Evolutionary conservation across 75 land plant genomes (phyloP).

Genomic region (Pinus taeda): DNA sequence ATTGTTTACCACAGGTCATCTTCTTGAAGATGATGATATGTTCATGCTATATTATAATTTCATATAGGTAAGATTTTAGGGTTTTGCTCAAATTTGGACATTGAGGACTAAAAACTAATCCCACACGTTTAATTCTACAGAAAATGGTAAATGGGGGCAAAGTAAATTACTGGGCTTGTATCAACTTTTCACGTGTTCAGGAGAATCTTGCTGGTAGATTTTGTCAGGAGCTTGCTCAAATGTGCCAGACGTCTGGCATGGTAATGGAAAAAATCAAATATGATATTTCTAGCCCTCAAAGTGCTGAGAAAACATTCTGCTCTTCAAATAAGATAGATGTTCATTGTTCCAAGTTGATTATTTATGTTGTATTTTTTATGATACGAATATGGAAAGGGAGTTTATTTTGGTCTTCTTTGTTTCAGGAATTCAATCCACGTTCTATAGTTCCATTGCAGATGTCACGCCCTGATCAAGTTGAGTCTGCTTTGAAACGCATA

Average conservation of each 20-base stretch:
- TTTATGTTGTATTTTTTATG: neutral
- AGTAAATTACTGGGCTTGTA: constrained; percentile 83
- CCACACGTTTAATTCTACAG: constrained; percentile 24
- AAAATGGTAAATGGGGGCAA: constrained; percentile 96
- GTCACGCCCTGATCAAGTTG: constrained; percentile 74
- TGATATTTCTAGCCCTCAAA: neutral
- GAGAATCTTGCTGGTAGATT: constrained; percentile 61
- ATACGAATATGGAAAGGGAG: neutral
- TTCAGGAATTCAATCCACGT: constrained; percentile 56
- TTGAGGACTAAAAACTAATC: neutral
- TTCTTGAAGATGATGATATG: neutral
- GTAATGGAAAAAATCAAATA: constrained; percentile 25
- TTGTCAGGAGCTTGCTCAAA: constrained; percentile 81
- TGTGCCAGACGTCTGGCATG: constrained; percentile 96
- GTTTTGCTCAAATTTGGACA: neutral
- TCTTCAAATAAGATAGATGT: too few relatives aligned
- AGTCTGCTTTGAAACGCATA: constrained; percentile 53
- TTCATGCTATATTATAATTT: neutral
- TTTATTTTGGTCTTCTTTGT: constrained; percentile 1
- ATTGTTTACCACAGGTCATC: too few relatives aligned
- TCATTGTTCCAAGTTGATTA: neutral
- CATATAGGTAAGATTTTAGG: neutral
- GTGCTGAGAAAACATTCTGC: neutral
- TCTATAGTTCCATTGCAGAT: constrained; percentile 56
- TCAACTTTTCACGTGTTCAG: constrained; percentile 89